Percentiles rank a stretch among this genome's conserved stretches.
These are phyloP conservation scores for Tetragonia tetragonoides DNA, from an alignment of 148 eudicot genomes.

Conservation along the genomic window DNA sequence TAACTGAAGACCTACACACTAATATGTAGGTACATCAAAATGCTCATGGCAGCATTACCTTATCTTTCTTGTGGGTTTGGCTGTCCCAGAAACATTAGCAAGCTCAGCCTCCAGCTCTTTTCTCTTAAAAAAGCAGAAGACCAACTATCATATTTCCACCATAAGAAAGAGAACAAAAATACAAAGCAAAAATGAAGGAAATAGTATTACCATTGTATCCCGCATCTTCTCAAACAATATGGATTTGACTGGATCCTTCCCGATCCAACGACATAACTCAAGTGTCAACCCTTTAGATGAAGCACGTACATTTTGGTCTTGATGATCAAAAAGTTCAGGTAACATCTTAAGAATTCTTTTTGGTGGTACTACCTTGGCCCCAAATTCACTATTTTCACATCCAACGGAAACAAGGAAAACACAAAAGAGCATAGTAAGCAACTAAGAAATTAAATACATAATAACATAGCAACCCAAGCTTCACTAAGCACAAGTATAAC, in stretches of 20 bases:
- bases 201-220: conserved; percentile 81
- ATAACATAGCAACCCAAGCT: not conserved
- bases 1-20: not conserved
- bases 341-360: conserved; percentile 98
- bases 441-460: not conserved
- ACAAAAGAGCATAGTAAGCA: conserved; percentile 5
- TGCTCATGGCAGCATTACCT: conserved; percentile 41
- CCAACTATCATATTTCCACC: conserved; percentile 2
- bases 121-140: conserved; percentile 49
- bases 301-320: conserved; percentile 99
- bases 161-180: not conserved
- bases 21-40: not conserved
- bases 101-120: conserved; percentile 99
- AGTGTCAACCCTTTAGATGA: conserved; percentile 97
- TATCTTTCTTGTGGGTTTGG: conserved; percentile 89
- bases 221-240: conserved; percentile 97
- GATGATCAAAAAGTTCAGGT: conserved; percentile 99
- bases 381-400: conserved; percentile 75
- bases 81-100: conserved; percentile 75
- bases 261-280: conserved; percentile 99
- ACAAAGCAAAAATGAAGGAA: not conserved
- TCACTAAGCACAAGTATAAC: not conserved
- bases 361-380: conserved; percentile 90
- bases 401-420: not conserved
- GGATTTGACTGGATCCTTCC: conserved; percentile 95